Percentiles rank a stretch among this genome's conserved stretches.
Conservation (phyloP, 164 flowering plant species). For the Chimonanthus salicifolius region DNA sequence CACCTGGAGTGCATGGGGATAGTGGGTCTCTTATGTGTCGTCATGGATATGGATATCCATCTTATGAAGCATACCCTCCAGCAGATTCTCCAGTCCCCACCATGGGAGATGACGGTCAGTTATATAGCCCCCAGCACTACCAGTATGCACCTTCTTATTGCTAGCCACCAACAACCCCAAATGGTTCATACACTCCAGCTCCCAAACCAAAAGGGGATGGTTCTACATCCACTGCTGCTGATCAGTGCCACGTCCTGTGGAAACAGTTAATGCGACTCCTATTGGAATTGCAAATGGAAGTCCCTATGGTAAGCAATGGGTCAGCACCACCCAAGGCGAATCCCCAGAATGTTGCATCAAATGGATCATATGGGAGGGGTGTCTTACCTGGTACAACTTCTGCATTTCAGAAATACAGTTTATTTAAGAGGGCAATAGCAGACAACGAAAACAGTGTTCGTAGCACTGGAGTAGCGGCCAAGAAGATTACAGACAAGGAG, state of each 20-base stretch:
- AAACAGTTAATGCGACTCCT: constrained; percentile 32
- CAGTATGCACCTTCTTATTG: constrained; percentile 65
- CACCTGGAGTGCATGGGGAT: constrained; percentile 57
- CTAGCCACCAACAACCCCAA: constrained; percentile 43
- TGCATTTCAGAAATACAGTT: too few relatives aligned
- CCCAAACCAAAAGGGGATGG: constrained; percentile 33
- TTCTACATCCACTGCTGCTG: constrained; percentile 40
- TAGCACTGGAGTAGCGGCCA: too few relatives aligned
- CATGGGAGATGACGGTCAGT: constrained; percentile 75
- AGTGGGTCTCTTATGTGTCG: constrained; percentile 54
- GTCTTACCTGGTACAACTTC: constrained; percentile 24
- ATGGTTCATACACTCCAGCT: constrained; percentile 33
- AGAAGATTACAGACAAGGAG: too few relatives aligned
- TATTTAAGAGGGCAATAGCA: too few relatives aligned
- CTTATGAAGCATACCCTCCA: constrained; percentile 70
- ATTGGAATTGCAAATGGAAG: constrained; percentile 15
- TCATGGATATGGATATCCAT: constrained; percentile 67
- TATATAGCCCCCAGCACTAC: constrained; percentile 78
- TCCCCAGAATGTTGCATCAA: constrained; percentile 32
- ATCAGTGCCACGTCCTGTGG: constrained; percentile 50
- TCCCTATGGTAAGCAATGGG: constrained; percentile 36
- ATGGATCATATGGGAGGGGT: constrained; percentile 45
- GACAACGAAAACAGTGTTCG: too few relatives aligned
- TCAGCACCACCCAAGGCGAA: constrained; percentile 30
- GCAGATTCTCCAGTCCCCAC: constrained; percentile 68